Conservation (phyloP, 1,139 yeast species). For the Zygoascus meyerae region DNA sequence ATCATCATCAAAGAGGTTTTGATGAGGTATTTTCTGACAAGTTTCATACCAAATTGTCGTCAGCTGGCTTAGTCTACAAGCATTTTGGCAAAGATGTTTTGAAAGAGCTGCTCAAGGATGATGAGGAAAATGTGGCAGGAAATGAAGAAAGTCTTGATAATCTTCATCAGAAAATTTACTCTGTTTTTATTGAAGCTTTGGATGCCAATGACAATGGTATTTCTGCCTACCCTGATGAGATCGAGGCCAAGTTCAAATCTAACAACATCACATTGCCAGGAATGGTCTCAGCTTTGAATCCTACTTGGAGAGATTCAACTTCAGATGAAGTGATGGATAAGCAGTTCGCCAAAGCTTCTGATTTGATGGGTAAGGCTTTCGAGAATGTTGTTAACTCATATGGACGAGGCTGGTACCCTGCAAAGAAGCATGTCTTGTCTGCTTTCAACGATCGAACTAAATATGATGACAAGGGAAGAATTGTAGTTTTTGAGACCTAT, state of each 20-base stretch:
- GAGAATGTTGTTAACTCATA: conserved; percentile 59
- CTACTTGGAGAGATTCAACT: conserved; percentile 66
- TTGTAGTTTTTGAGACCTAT: conserved; percentile 62
- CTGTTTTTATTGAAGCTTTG: conserved; percentile 80
- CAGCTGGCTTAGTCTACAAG: conserved; percentile 91
- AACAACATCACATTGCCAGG: conserved; percentile 72
- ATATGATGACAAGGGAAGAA: conserved; percentile 52
- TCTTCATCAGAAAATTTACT: conserved; percentile 68
- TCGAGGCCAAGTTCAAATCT: conserved; percentile 30
- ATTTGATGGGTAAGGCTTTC: conserved; percentile 78
- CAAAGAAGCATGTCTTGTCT: conserved; percentile 66
- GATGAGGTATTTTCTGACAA: conserved; percentile 51
- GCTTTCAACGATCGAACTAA: conserved; percentile 46
- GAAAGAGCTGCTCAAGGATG: conserved; percentile 36
- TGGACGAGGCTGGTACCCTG: conserved; percentile 90
- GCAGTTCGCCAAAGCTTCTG: conserved; percentile 65
- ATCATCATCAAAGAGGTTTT: conserved; percentile 90
- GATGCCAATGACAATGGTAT: conserved; percentile 98
- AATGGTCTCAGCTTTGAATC: conserved; percentile 71
- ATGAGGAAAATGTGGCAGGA: conserved; percentile 28
- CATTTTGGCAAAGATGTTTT: conserved; percentile 87
- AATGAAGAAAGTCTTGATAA: conserved; percentile 45
- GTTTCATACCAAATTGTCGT: conserved; percentile 72
- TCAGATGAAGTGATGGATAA: conserved; percentile 63
- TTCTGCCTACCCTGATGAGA: conserved; percentile 51